Evolutionary conservation across 768 basidiomycete species (phyloP).

Genomic region (Strobilomyces dryophilus): DNA sequence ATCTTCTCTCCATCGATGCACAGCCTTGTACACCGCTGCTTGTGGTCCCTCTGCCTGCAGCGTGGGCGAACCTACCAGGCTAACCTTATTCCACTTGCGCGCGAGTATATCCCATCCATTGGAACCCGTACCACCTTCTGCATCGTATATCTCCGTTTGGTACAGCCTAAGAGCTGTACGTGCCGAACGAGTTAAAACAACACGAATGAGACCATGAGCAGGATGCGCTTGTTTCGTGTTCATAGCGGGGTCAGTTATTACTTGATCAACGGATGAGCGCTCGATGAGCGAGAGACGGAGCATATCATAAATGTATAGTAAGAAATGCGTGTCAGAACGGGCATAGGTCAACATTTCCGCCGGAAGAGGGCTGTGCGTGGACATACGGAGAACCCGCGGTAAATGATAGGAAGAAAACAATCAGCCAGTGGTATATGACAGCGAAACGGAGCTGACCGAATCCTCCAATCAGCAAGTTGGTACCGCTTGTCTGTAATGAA

Average conservation of each 20-base stretch:
- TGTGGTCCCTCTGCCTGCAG: slow-evolving; percentile 38
- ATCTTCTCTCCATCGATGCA: slow-evolving; percentile 83
- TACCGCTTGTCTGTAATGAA: slow-evolving; percentile 93
- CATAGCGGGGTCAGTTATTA: slow-evolving; percentile 11
- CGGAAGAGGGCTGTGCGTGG: slow-evolving; percentile 59
- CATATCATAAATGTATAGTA: slow-evolving; percentile 88
- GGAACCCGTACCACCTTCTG: slow-evolving; percentile 54
- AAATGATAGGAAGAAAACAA: background rate
- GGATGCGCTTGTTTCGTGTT: slow-evolving; percentile 12
- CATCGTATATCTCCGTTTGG: slow-evolving; percentile 67
- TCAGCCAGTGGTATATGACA: background rate
- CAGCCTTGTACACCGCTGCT: slow-evolving; percentile 59
- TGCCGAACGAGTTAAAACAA: slow-evolving; percentile 67
- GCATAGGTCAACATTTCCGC: slow-evolving; percentile 90
- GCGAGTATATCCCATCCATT: slow-evolving; percentile 77
- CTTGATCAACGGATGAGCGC: slow-evolving; percentile 38
- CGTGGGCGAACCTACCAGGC: slow-evolving; percentile 27
- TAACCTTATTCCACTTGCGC: slow-evolving; percentile 76
- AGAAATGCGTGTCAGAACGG: slow-evolving; percentile 93
- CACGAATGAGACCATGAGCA: slow-evolving; percentile 45
- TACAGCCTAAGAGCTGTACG: slow-evolving; percentile 75
- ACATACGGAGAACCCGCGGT: background rate
- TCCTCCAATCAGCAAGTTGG: slow-evolving; percentile 96
- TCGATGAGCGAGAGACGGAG: slow-evolving; percentile 86
- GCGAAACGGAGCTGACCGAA: slow-evolving; percentile 48